A percentile compares a stretch with the other conserved stretches of the same genome.
Conservation (phyloP, 2,329 filamentous ascomycete species). For the Neonectria faginata region DNA sequence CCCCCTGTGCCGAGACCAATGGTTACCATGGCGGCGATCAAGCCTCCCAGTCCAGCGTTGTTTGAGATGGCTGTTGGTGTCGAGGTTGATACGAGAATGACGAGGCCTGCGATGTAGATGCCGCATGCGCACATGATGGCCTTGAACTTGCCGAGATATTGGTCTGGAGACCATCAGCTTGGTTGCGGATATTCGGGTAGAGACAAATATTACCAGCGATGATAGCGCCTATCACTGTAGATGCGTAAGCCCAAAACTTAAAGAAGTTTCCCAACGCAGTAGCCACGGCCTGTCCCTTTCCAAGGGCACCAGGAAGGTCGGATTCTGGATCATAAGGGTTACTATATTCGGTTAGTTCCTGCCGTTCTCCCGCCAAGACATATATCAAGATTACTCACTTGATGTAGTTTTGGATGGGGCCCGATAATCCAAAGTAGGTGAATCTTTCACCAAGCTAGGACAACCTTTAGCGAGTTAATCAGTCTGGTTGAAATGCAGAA, state of each 20-base stretch:
- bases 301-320: constrained; percentile 34
- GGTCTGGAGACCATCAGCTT: constrained; percentile 21
- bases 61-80: constrained; percentile 17
- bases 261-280: constrained; percentile 45
- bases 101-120: constrained; percentile 35
- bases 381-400: constrained; percentile 28
- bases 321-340: constrained; percentile 40
- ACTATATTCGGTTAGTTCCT: constrained; percentile 13
- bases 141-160: constrained; percentile 31
- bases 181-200: background rate
- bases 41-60: constrained; percentile 22
- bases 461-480: background rate
- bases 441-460: constrained; percentile 47
- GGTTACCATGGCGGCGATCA: constrained; percentile 27
- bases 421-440: constrained; percentile 48
- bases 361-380: no score
- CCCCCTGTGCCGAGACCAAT: constrained; percentile 27
- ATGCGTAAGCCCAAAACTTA: constrained; percentile 42
- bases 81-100: constrained; percentile 30
- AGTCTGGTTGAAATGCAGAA: no score
- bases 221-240: constrained; percentile 28
- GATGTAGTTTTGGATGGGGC: constrained; percentile 50
- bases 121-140: constrained; percentile 27
- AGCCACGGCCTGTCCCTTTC: constrained; percentile 35
- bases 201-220: constrained; percentile 7